A percentile compares a stretch with the other conserved stretches of the same genome.
Evolutionary conservation across 768 basidiomycete genomes (phyloP).

Genomic region (Tephrocybe sp.): DNA sequence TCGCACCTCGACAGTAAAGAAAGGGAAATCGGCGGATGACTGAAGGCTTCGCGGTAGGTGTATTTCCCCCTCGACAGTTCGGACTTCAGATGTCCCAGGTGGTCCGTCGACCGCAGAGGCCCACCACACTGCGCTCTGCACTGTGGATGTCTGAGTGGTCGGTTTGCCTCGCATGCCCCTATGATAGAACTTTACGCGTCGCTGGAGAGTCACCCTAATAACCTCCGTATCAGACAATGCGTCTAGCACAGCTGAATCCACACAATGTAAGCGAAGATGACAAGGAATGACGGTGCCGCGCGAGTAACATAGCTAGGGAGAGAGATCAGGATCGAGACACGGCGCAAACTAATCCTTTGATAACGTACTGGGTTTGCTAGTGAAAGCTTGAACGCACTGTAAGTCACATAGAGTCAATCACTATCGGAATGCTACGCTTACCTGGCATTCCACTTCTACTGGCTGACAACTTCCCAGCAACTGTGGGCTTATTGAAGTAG

Average conservation of each 20-base stretch:
- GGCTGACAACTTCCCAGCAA: conserved; percentile 20
- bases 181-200: conserved; percentile 25
- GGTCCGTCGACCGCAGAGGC: neutral
- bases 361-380: conserved; percentile 32
- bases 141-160: conserved; percentile 5
- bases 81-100: neutral
- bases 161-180: conserved; percentile 1
- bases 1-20: conserved; percentile 16
- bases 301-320: conserved; percentile 29
- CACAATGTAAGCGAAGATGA: conserved; percentile 26
- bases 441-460: conserved; percentile 25
- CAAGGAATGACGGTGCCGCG: conserved; percentile 39
- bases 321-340: neutral
- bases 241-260: conserved; percentile 28
- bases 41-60: conserved; percentile 12
- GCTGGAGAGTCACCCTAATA: conserved; percentile 24
- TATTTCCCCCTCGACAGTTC: conserved; percentile 17
- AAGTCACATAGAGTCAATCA: neutral
- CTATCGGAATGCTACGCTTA: conserved; percentile 14
- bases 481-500: conserved; percentile 11
- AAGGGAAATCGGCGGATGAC: conserved; percentile 14
- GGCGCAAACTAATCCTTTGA: neutral
- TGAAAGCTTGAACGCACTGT: conserved; percentile 23
- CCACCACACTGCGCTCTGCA: conserved; percentile 30
- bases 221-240: conserved; percentile 23